Conservation (phyloP, 2,329 filamentous ascomycete genomes). For the Laburnicola sp. region DNA sequence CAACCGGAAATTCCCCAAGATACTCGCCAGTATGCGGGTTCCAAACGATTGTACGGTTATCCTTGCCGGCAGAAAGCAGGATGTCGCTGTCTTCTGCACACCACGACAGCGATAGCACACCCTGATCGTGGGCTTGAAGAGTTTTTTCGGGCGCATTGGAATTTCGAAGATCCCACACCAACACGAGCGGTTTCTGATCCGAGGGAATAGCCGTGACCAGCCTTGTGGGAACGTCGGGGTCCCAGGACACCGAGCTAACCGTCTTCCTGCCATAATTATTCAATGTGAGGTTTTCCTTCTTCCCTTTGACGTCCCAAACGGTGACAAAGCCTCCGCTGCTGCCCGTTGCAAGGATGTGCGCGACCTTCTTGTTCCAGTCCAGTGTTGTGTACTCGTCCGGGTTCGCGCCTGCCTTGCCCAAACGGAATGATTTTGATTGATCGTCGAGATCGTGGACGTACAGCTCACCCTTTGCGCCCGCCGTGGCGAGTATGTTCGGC, state of each 20-base stretch:
- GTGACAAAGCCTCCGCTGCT: slow-evolving; percentile 93
- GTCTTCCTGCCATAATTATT: slow-evolving; percentile 88
- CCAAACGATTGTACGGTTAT: slow-evolving; percentile 94
- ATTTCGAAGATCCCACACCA: slow-evolving; percentile 94
- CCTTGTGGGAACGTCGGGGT: slow-evolving; percentile 90
- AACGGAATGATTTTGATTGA: slow-evolving; percentile 79
- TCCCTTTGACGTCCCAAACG: slow-evolving; percentile 97
- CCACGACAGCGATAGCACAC: slow-evolving; percentile 93
- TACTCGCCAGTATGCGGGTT: slow-evolving; percentile 88
- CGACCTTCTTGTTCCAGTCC: slow-evolving; percentile 98
- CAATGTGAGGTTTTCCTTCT: slow-evolving; percentile 93
- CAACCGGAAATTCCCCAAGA: slow-evolving; percentile 91
- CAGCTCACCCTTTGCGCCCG: slow-evolving; percentile 91
- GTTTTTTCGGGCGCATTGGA: slow-evolving; percentile 91
- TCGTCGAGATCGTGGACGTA: slow-evolving; percentile 96
- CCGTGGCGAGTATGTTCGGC: slow-evolving; percentile 87
- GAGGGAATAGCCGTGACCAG: slow-evolving; percentile 89
- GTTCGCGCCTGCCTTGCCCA: slow-evolving; percentile 84
- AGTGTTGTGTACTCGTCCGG: slow-evolving; percentile 95
- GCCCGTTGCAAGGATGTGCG: slow-evolving; percentile 93
- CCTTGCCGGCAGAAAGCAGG: slow-evolving; percentile 90
- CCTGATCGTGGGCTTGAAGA: slow-evolving; percentile 89
- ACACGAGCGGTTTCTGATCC: slow-evolving; percentile 83
- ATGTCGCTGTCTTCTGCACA: slow-evolving; percentile 88
- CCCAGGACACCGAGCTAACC: slow-evolving; percentile 95